phyloP scores from a whole-genome alignment of 305 asterid species.

The Stenogyne calaminthoides region DNA sequence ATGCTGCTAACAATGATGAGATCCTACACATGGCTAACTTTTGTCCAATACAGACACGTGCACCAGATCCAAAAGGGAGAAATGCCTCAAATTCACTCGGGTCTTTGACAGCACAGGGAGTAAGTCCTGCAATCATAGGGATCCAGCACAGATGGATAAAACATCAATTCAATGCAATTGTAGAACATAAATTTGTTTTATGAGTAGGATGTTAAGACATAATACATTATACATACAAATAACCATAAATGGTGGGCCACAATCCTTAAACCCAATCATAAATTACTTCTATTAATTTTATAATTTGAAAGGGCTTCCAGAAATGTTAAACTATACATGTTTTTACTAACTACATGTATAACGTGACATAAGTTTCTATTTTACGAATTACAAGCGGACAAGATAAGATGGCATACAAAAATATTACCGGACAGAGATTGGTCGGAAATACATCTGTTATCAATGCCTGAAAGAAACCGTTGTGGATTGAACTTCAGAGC shows the following conservation, averaged over 20 bases:
- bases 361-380: neutral
- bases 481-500: constrained; percentile 46
- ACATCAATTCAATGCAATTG: neutral
- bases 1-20: constrained; percentile 44
- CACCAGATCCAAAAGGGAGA: constrained; percentile 52
- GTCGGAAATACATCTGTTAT: constrained; percentile 26
- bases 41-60: constrained; percentile 52
- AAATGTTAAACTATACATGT: neutral
- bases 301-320: neutral
- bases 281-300: neutral
- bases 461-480: constrained; percentile 44
- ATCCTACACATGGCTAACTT: constrained; percentile 39
- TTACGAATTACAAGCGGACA: neutral
- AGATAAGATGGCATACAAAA: neutral
- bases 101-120: constrained; percentile 28
- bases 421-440: constrained; percentile 34
- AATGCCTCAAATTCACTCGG: constrained; percentile 36
- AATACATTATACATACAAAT: neutral
- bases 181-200: neutral
- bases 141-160: constrained; percentile 13
- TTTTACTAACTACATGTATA: neutral
- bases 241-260: neutral
- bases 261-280: neutral
- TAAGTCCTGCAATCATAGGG: constrained; percentile 21
- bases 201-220: neutral